A percentile compares a stretch with the other conserved stretches of the same genome.
These are phyloP conservation scores for Nicotiana noctiflora DNA, from an alignment of 257 asterid species.

Conservation along the genomic window DNA sequence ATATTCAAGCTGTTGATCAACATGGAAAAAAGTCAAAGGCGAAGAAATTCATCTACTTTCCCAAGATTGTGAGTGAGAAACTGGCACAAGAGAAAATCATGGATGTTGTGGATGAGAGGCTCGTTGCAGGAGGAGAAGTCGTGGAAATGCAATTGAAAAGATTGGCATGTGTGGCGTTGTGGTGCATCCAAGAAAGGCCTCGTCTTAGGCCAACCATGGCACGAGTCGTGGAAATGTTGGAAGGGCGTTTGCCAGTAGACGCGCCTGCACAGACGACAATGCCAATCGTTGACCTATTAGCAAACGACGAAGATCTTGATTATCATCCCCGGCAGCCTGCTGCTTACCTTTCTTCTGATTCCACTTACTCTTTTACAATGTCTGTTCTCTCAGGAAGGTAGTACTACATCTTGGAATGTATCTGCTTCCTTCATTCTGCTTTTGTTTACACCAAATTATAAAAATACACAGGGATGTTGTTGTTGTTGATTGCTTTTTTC, in stretches of 20 bases:
- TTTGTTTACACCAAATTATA: background rate
- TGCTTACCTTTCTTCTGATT: constrained; percentile 23
- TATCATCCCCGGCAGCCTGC: constrained; percentile 12
- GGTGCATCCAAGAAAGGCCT: constrained; percentile 79
- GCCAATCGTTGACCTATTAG: constrained; percentile 41
- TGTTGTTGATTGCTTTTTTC: background rate
- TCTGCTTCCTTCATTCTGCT: background rate
- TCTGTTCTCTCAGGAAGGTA: constrained; percentile 47
- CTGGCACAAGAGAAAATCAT: constrained; percentile 45
- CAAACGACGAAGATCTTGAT: constrained; percentile 22
- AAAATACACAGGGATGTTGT: background rate
- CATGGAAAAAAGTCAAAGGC: constrained; percentile 15
- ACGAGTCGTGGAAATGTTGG: constrained; percentile 73
- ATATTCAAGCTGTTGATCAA: constrained; percentile 21
- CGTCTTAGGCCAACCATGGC: constrained; percentile 61
- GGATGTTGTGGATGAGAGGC: constrained; percentile 61
- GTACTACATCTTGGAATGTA: background rate
- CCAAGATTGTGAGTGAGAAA: constrained; percentile 51
- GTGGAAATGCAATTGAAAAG: constrained; percentile 37
- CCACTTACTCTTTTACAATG: constrained; percentile 30
- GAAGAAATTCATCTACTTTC: constrained; percentile 48
- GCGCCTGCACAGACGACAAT: constrained; percentile 47
- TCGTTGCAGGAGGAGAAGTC: constrained; percentile 21
- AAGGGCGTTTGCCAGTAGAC: constrained; percentile 45
- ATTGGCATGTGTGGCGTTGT: constrained; percentile 46